Percentiles rank a stretch among this genome's conserved stretches.
Conservation (phyloP, 208 protist species). For the Leishmania mexicana region DNA sequence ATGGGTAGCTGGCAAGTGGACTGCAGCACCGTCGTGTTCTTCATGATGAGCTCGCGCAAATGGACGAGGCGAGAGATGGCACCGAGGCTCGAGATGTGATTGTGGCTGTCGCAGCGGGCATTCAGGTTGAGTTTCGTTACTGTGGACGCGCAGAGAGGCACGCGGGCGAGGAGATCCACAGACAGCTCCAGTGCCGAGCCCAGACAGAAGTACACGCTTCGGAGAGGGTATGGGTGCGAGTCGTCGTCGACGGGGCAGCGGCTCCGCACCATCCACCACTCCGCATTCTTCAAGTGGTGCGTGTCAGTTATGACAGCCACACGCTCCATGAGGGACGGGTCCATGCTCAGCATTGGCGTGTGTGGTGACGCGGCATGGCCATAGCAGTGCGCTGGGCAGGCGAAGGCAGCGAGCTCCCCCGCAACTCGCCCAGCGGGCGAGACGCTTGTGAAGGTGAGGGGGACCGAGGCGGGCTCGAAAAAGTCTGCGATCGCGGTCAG, state of each 20-base stretch:
- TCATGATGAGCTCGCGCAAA: conserved; percentile 36
- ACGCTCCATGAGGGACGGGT: conserved; percentile 10
- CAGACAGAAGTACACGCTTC: conserved; percentile 29
- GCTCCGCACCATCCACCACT: conserved; percentile 30
- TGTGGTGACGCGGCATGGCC: background rate
- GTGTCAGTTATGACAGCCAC: conserved; percentile 22
- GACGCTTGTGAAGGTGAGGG: conserved; percentile 12
- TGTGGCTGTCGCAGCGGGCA: conserved; percentile 26
- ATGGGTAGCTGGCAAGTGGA: conserved; percentile 17
- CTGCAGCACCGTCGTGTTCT: conserved; percentile 24
- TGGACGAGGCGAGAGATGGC: conserved; percentile 23
- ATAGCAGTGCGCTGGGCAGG: conserved; percentile 1
- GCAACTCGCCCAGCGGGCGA: conserved; percentile 9
- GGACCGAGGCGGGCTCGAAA: conserved; percentile 5
- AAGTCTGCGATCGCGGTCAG: conserved; percentile 18
- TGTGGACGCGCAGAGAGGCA: conserved; percentile 30
- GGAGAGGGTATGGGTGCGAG: conserved; percentile 18
- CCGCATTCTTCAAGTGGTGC: conserved; percentile 8
- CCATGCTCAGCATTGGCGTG: conserved; percentile 17
- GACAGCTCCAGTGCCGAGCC: conserved; percentile 15
- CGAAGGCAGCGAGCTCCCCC: conserved; percentile 13
- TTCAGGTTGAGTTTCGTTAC: conserved; percentile 28
- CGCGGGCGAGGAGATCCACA: conserved; percentile 26
- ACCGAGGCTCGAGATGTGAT: conserved; percentile 28
- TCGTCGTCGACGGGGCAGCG: background rate